Evolutionary conservation across 192 early-diverging fungal genomes (phyloP), one percentile per base, ranked within the genome.

Genomic region (Backusella morwellensis): DNA sequence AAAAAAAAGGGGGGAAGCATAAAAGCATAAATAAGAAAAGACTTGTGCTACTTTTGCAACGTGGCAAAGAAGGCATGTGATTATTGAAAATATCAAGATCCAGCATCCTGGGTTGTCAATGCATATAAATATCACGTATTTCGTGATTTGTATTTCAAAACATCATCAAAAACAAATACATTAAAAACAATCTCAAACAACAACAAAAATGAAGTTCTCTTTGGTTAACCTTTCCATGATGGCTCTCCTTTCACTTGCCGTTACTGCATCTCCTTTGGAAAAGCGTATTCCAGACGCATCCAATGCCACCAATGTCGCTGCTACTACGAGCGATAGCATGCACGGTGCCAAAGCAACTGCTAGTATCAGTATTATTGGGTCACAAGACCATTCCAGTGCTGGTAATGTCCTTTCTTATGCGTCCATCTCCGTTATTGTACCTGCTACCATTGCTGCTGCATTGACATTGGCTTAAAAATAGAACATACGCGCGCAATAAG

Each of bases 381-480:
- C 56, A 66, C 38, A 56, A 66, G 23, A 38, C 59, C n/a, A 59
- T 70, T 35, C 59, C 26, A 66, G 56, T 63, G 56, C 56, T 63
- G 26, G 23, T 12, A 63, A 14, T 63, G 12, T 4, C 23, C 9
- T 63, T 2, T 63, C 56, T 14, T 63, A 63, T 63, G 26, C 56
- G 1, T 63, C 56, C 26, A 29, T 63, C 23, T 23, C 56, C 7
- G 12, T 63, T 26, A 63, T 63, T 29, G 56, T 63, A 63, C 56
- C 56, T 63, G 56, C 23, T 14, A 29, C 56, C 11, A 63, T 63
- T 26, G 56, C 56, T 63, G 56, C 56, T 29, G 56, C 23, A 4
- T 63, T 63, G 23, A 11, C 56, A 11, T 26, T 63, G 21, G 56
- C 26, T 63, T 63, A 26, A 63, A 50, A n/a, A n/a, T 17, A 44